Conservation (phyloP, 208 protist genomes). For the Leishmania arabica region DNA sequence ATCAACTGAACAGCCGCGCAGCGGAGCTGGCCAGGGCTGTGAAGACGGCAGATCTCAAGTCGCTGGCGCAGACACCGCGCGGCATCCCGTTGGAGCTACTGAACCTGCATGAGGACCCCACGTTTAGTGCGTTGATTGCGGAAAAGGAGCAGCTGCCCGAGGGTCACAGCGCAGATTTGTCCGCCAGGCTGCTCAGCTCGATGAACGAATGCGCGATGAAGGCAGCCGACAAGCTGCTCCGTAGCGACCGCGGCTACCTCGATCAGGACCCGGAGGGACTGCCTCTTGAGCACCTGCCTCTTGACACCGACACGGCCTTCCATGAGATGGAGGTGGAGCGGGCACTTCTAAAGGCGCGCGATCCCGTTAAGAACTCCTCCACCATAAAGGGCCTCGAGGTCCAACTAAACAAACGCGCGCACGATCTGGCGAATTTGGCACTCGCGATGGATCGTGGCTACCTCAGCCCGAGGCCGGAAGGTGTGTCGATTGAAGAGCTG, state of each 20-base stretch:
- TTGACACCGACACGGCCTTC: conserved; percentile 69
- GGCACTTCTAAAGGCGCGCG: conserved; percentile 49
- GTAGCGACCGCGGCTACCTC: conserved; percentile 70
- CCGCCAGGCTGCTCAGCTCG: conserved; percentile 26
- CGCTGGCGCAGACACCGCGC: conserved; percentile 40
- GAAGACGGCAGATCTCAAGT: conserved; percentile 56
- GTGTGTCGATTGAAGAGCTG: conserved; percentile 52
- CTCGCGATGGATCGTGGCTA: conserved; percentile 59
- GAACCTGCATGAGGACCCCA: conserved; percentile 55
- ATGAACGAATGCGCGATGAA: conserved; percentile 53
- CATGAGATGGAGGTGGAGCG: conserved; percentile 66
- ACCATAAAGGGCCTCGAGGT: conserved; percentile 63
- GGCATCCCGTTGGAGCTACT: conserved; percentile 75
- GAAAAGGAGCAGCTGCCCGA: conserved; percentile 41
- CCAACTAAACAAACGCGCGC: conserved; percentile 60
- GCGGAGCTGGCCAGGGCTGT: conserved; percentile 51
- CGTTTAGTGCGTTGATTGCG: conserved; percentile 51
- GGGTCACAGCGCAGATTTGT: conserved; percentile 16
- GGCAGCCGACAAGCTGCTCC: conserved; percentile 50
- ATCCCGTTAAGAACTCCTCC: conserved; percentile 49
- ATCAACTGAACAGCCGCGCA: conserved; percentile 50
- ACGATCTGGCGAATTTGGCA: conserved; percentile 41
- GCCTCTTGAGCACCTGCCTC: conserved; percentile 40
- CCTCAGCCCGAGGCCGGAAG: conserved; percentile 55
- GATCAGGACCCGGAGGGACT: conserved; percentile 72